A percentile compares a stretch with the other conserved stretches of the same genome.
Conservation (phyloP, 169 alveolate species). For the Hammondia hammondi region DNA sequence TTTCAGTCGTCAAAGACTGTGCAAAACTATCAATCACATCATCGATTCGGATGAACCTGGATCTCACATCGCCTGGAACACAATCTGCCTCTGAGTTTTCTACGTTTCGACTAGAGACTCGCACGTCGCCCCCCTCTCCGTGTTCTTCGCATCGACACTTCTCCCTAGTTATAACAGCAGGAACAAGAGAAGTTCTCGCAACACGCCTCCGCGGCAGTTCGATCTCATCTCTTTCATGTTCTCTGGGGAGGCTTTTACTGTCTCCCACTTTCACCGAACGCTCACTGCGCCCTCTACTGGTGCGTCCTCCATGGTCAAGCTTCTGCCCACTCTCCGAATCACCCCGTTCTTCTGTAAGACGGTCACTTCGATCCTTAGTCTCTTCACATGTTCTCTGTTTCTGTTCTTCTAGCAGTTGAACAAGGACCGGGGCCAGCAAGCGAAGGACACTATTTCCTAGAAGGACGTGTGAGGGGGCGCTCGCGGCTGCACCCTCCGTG, state of each 20-base stretch:
- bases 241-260: background rate
- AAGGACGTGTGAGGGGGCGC: background rate
- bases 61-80: background rate
- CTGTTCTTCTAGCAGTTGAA: background rate
- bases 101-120: background rate
- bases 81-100: background rate
- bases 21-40: constrained; percentile 20
- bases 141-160: background rate
- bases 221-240: background rate
- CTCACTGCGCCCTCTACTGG: constrained; percentile 33
- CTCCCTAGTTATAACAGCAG: background rate
- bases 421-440: background rate
- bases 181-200: background rate
- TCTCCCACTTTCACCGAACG: background rate
- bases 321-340: background rate
- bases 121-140: background rate
- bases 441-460: background rate
- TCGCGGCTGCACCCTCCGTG: background rate
- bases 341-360: background rate
- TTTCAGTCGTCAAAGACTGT: background rate
- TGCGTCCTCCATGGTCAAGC: background rate
- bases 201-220: background rate
- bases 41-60: background rate
- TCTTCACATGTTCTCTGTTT: background rate
- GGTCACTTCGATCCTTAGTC: background rate